Evolutionary conservation across 2,329 filamentous ascomycete genomes (phyloP), one percentile per base, ranked within the genome.

Genomic region (Cladophialophora bantiana): DNA sequence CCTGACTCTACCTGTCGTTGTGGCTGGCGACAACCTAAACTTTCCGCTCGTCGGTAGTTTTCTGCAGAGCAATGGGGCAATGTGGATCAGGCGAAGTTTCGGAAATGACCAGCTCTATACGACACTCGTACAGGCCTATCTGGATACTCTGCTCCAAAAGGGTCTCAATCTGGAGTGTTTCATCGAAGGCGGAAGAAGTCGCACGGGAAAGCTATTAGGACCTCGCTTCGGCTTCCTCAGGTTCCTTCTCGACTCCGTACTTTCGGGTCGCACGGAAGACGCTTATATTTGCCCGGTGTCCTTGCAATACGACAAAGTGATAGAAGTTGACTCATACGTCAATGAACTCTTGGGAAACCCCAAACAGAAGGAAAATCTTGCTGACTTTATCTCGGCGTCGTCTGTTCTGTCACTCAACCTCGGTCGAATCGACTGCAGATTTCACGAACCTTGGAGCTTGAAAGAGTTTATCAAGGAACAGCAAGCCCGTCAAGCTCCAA

Each of bases 261-360:
- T 97, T 5, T 96, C 92, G 0, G 93, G 94, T 0, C 86, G 94
- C 6, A 93, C 97, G 0, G 84, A 96, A 55, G 95, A 99, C 78
- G 90, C 93, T 36, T 91, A 97, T 50, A 93, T 99, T 60, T 97
- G 94, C 73, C 95, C 95, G 0, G 95, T 99, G 54, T 96, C 92
- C 77, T 97, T 94, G 0, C 95, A 99, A 77, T 99, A 99, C 76
- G 95, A 99, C 83, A 99, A 98, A 76, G 95, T 99, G 64, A 96
- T 99, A 67, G 95, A 99, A 78, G 97, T 96, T 0, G 93, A 97
- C 78, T 95, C 93, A 4, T 99, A 99, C 75, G 94, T 98, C 53
- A 95, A 89, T 38, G 95, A 99, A 78, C 86, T 99, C 1, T 85
- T 99, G 0, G 95, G 95, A 2, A 90, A 96, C 68, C 95, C 95